Conservation (phyloP, 768 basidiomycete species). For the Phlegmacium glaucopus region DNA sequence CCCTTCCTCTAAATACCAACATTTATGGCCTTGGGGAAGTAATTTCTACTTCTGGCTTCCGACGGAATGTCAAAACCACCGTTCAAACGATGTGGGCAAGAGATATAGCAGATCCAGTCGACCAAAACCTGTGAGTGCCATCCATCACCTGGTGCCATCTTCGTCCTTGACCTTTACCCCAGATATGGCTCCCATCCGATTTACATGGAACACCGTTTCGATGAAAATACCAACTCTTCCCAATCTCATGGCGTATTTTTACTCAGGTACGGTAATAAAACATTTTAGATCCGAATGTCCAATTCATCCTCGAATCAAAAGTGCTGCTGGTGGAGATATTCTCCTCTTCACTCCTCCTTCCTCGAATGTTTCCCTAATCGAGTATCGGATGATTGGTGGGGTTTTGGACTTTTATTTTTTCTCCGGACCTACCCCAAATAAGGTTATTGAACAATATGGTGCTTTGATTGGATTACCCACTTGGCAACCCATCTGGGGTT, state of each 20-base stretch:
- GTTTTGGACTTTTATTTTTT: slow-evolving; percentile 79
- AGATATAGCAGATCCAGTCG: slow-evolving; percentile 58
- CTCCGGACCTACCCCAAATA: slow-evolving; percentile 52
- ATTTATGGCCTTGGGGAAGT: slow-evolving; percentile 80
- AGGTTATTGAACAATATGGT: slow-evolving; percentile 72
- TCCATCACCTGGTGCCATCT: slow-evolving; percentile 13
- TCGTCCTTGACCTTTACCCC: background rate
- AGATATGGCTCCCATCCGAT: slow-evolving; percentile 75
- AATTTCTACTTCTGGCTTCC: slow-evolving; percentile 64
- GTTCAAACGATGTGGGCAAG: slow-evolving; percentile 69
- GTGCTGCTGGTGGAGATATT: slow-evolving; percentile 69
- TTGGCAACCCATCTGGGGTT: slow-evolving; percentile 73
- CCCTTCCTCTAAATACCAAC: slow-evolving; percentile 63
- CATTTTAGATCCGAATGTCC: background rate
- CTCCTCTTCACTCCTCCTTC: slow-evolving; percentile 57
- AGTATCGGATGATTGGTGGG: slow-evolving; percentile 75
- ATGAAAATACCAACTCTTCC: slow-evolving; percentile 44
- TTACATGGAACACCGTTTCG: slow-evolving; percentile 72
- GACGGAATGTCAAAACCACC: slow-evolving; percentile 56
- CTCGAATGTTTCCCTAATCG: slow-evolving; percentile 55
- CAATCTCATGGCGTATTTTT: slow-evolving; percentile 76
- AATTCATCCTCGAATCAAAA: slow-evolving; percentile 18
- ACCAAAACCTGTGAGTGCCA: slow-evolving; percentile 57
- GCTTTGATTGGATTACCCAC: slow-evolving; percentile 63
- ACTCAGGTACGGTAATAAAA: slow-evolving; percentile 43